phyloP scores from a whole-genome alignment of 208 protist species.

The Trypanosoma theileri region DNA sequence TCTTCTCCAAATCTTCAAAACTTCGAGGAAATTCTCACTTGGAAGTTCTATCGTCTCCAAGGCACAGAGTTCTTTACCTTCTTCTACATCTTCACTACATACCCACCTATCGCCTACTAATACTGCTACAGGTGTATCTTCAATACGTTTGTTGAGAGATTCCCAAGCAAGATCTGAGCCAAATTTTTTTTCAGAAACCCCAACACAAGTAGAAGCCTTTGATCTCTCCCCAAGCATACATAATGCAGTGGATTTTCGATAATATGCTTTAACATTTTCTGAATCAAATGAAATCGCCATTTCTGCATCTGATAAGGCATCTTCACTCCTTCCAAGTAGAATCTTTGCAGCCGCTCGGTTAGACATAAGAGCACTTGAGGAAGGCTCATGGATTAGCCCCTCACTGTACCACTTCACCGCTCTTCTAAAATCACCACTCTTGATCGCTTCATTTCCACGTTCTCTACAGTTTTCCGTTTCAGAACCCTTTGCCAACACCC shows the following conservation, averaged over 20 bases:
- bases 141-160: constrained; percentile 1
- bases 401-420: not conserved
- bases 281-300: constrained; percentile 7
- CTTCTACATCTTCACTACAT: constrained; percentile 8
- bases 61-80: constrained; percentile 8
- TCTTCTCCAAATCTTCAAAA: not conserved
- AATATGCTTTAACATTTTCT: constrained; percentile 22
- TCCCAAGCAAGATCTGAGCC: constrained; percentile 1
- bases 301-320: constrained; percentile 21
- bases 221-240: not conserved
- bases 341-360: constrained; percentile 13
- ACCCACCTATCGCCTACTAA: constrained; percentile 10
- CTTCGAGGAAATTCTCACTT: not conserved
- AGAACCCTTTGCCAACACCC: not conserved
- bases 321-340: constrained; percentile 6
- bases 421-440: constrained; percentile 7
- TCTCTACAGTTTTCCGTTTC: not conserved
- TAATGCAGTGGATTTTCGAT: constrained; percentile 18
- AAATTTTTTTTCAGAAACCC: not conserved
- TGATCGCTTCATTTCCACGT: constrained; percentile 14
- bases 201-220: not conserved
- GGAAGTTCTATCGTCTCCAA: constrained; percentile 7
- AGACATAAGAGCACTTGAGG: constrained; percentile 9
- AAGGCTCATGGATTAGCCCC: constrained; percentile 1
- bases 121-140: not conserved